Percentiles rank a stretch among this genome's conserved stretches.
Conservation (phyloP, 768 basidiomycete species). For the Psilocybe sp. region DNA sequence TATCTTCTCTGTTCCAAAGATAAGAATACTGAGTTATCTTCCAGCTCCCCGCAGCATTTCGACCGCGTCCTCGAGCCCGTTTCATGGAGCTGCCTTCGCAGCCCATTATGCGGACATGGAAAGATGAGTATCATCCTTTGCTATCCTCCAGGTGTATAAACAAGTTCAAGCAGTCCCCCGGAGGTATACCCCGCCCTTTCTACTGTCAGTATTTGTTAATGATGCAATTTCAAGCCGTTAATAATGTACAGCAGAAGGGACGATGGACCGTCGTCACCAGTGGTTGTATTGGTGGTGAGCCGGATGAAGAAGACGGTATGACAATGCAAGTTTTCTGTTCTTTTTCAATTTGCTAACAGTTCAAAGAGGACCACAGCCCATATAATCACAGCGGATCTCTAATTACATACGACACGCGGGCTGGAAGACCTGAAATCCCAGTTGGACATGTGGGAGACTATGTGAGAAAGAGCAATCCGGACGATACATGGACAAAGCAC, state of each 20-base stretch:
- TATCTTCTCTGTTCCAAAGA: too few species aligned
- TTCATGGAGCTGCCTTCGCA: too few species aligned
- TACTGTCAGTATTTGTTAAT: too few species aligned
- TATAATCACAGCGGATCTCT: conserved; percentile 49
- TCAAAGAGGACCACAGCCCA: conserved; percentile 31
- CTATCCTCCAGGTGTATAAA: too few species aligned
- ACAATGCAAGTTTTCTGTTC: conserved; percentile 6
- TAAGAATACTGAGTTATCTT: too few species aligned
- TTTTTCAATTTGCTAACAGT: neutral
- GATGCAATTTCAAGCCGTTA: conserved; percentile 34
- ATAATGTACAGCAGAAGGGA: conserved; percentile 45
- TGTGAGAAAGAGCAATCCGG: conserved; percentile 5
- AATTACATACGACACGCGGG: conserved; percentile 28
- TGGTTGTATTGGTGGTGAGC: conserved; percentile 41
- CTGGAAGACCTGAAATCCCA: conserved; percentile 17
- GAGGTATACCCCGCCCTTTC: too few species aligned
- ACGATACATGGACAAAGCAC: conserved; percentile 31
- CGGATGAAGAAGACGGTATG: conserved; percentile 30
- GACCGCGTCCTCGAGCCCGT: too few species aligned
- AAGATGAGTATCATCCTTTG: too few species aligned
- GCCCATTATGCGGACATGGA: too few species aligned
- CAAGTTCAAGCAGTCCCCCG: too few species aligned
- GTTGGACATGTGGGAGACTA: conserved; percentile 7
- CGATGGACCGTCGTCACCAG: conserved; percentile 42
- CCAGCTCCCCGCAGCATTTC: too few species aligned